Evolutionary conservation across 495 filamentous ascomycete genomes (phyloP).

Genomic region (Talaromyces trachyspermus): DNA sequence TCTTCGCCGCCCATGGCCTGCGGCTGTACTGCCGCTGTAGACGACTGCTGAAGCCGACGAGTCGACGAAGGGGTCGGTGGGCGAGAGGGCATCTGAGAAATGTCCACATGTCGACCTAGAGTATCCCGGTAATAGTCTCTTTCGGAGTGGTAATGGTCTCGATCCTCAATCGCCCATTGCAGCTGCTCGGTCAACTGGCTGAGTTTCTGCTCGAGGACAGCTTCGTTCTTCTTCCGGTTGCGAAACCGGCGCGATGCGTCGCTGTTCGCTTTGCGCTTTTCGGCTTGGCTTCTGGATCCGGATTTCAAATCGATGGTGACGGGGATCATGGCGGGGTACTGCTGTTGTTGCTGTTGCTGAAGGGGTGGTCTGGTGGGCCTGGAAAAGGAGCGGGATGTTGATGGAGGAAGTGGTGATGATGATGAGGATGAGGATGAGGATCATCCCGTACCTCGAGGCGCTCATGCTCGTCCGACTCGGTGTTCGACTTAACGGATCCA

Average conservation of each 20-base stretch:
- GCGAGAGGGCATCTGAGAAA: slow-evolving; percentile 30
- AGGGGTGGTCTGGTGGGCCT: too few species aligned
- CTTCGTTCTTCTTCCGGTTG: slow-evolving; percentile 83
- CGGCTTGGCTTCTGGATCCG: slow-evolving; percentile 77
- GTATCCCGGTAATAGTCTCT: slow-evolving; percentile 63
- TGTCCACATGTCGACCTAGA: slow-evolving; percentile 42
- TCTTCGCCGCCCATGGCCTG: not conserved
- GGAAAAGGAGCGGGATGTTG: too few species aligned
- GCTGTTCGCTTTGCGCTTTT: slow-evolving; percentile 90
- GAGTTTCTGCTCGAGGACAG: slow-evolving; percentile 56
- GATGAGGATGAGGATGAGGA: slow-evolving; percentile 19
- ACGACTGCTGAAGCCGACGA: not conserved
- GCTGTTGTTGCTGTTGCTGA: too few species aligned
- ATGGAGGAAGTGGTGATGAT: too few species aligned
- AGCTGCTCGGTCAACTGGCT: slow-evolving; percentile 53
- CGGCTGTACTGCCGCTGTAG: not conserved
- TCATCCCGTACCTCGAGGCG: slow-evolving; percentile 24
- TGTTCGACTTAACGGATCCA: slow-evolving; percentile 24
- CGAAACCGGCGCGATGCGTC: slow-evolving; percentile 87
- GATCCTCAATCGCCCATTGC: slow-evolving; percentile 45
- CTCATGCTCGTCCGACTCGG: slow-evolving; percentile 17
- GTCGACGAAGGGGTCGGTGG: slow-evolving; percentile 33
- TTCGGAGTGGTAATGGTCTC: slow-evolving; percentile 50
- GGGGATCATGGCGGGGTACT: slow-evolving; percentile 45
- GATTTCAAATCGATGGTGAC: slow-evolving; percentile 63